A percentile compares a stretch with the other conserved stretches of the same genome.
Conservation (phyloP, 179 eudicot species). For the Pouteria campechiana region DNA sequence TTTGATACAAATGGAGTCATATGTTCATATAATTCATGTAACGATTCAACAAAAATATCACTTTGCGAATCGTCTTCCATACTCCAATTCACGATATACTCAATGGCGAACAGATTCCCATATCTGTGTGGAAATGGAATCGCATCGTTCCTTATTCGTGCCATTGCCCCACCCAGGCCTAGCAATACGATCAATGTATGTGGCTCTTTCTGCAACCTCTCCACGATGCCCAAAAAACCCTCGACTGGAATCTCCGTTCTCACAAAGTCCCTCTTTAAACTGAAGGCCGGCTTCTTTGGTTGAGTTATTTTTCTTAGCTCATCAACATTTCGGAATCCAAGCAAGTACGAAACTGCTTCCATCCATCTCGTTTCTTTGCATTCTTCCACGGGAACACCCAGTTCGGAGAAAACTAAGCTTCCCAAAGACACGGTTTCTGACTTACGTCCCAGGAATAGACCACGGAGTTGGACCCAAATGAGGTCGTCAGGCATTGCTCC, state of each 20-base stretch:
- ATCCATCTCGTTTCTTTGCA: slow-evolving; percentile 31
- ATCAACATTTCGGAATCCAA: slow-evolving; percentile 24
- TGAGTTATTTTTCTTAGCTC: slow-evolving; percentile 21
- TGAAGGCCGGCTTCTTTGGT: slow-evolving; percentile 11
- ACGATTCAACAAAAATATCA: slow-evolving; percentile 4
- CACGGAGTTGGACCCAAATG: slow-evolving; percentile 2
- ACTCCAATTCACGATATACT: slow-evolving; percentile 23
- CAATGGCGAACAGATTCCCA: slow-evolving; percentile 26
- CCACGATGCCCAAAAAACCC: slow-evolving; percentile 33
- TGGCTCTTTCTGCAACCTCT: slow-evolving; percentile 18
- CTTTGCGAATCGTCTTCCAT: slow-evolving; percentile 13
- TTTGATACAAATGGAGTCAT: slow-evolving; percentile 37
- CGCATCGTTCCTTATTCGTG: too few relatives aligned
- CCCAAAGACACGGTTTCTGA: slow-evolving; percentile 3
- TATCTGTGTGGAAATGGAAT: slow-evolving; percentile 39
- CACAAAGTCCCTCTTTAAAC: slow-evolving; percentile 22
- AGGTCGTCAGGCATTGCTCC: slow-evolving; percentile 7
- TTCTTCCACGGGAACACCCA: slow-evolving; percentile 12
- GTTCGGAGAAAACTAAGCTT: slow-evolving; percentile 17
- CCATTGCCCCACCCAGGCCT: too few relatives aligned
- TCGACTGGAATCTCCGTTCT: slow-evolving; percentile 14
- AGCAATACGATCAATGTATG: too few relatives aligned
- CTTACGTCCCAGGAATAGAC: slow-evolving; percentile 19
- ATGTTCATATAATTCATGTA: slow-evolving; percentile 7
- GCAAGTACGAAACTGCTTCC: slow-evolving; percentile 17